Base-by-base conservation (phyloP, 108 stramenopile species). In the Halocafeteria seosinensis region DNA sequence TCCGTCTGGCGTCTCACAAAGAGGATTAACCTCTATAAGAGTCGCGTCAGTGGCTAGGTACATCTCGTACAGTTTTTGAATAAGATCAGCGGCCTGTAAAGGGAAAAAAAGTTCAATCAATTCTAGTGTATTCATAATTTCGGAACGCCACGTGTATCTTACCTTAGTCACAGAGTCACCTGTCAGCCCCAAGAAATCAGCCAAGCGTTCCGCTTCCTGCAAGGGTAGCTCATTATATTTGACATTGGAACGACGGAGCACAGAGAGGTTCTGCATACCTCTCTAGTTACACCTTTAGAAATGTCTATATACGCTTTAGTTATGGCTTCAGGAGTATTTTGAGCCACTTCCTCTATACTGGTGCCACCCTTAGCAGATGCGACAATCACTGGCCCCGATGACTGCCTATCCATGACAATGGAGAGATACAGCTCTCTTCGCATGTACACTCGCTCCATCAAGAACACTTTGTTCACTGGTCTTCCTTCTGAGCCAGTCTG, bases 341-440 rank as follows among this genome's bases (percentile, higher is more conserved):
- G 78, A 9, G 87, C 87, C 31, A 88, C 71, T 52, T 88, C 87
- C 71, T 88, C 87, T 53, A 88, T 88, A 38, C 73, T 78, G n/a
- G 84, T 88, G 21, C 87, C 78, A 25, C 77, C 77, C 21, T 53
- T 55, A 11, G 85, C 72, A 66, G 79, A 78, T 27, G 81, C 87
- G 50, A 88, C 84, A 38, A 88, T 62, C 52, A 86, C 50, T 23
- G 85, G 85, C 24, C 87, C 87, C 13, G 74, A 78, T 32, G 74
- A 57, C 9, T 62, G 76, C 24, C 87, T 78, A 67, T 88, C 87
- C 78, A 88, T 79, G 59, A 87, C 70, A 62, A 87, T 82, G 50
- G 76, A 71, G 38, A 88, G 69, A 69, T 88, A 88, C 71, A 87
- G 79, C 67, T 88, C 87, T 32, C 82, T 66, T 29, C 81, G 65